Percentiles rank a stretch among this genome's conserved stretches.
These are phyloP conservation scores for Flagelloscypha sp. DNA, from an alignment of 768 basidiomycete species.

Conservation along the genomic window DNA sequence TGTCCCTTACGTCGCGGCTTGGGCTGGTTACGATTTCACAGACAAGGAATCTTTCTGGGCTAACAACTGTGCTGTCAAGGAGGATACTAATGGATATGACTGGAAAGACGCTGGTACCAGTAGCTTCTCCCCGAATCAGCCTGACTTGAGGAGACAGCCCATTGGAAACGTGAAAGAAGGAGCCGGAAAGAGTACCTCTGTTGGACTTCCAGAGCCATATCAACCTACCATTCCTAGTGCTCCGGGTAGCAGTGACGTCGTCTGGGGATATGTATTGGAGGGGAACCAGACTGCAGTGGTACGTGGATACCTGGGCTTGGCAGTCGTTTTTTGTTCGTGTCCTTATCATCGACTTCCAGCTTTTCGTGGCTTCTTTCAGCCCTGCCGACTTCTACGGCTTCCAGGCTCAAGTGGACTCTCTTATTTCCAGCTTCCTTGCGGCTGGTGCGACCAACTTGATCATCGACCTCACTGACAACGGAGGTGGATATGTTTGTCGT, in stretches of 20 bases:
- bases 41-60: slow-evolving; percentile 48
- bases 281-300: slow-evolving; percentile 1
- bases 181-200: too few species aligned
- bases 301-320: background rate
- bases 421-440: slow-evolving; percentile 35
- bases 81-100: slow-evolving; percentile 44
- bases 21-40: slow-evolving; percentile 39
- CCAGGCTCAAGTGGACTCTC: slow-evolving; percentile 40
- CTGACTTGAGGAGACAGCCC: background rate
- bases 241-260: background rate
- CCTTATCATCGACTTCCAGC: slow-evolving; percentile 23
- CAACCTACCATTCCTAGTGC: background rate
- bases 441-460: slow-evolving; percentile 43
- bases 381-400: slow-evolving; percentile 39
- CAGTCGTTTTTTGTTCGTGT: background rate
- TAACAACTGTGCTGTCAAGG: slow-evolving; percentile 47
- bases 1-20: slow-evolving; percentile 46
- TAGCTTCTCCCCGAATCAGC: slow-evolving; percentile 3
- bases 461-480: slow-evolving; percentile 56
- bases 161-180: background rate
- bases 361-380: slow-evolving; percentile 55
- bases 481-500: slow-evolving; percentile 29
- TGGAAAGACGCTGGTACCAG: slow-evolving; percentile 14
- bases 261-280: background rate
- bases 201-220: slow-evolving; percentile 1